phyloP scores from a whole-genome alignment of 805 yeast genomes.

The Candida railenensis region DNA sequence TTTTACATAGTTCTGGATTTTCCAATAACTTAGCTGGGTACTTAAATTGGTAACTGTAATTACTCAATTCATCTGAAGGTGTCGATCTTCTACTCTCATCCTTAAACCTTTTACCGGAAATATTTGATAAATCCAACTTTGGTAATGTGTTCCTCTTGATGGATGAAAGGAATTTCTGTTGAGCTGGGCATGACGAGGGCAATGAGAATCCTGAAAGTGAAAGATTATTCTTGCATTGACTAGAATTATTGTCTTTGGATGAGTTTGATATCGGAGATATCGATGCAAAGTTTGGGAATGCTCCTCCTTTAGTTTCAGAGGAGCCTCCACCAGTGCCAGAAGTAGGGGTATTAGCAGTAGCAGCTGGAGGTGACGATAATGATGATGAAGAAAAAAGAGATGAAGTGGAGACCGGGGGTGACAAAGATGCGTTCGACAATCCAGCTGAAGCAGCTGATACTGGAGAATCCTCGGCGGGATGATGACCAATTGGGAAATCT shows the following conservation, averaged over 20 bases:
- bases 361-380: slow-evolving; percentile 6
- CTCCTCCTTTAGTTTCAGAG: slow-evolving; percentile 7
- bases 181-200: slow-evolving; percentile 39
- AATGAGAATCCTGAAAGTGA: slow-evolving; percentile 39
- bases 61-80: slow-evolving; percentile 9
- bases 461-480: background rate
- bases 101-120: slow-evolving; percentile 3
- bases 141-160: slow-evolving; percentile 33
- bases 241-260: slow-evolving; percentile 4
- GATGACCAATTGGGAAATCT: background rate
- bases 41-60: slow-evolving; percentile 22
- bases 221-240: background rate
- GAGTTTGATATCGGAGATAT: slow-evolving; percentile 2
- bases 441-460: background rate
- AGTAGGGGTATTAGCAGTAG: slow-evolving; percentile 2
- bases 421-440: background rate
- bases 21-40: slow-evolving; percentile 17
- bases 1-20: slow-evolving; percentile 7
- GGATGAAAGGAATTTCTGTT: slow-evolving; percentile 33
- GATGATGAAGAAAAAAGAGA: slow-evolving; percentile 11
- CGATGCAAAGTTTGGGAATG: slow-evolving; percentile 1
- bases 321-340: slow-evolving; percentile 2
- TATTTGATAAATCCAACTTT: slow-evolving; percentile 17
- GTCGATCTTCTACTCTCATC: background rate
- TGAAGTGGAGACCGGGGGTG: slow-evolving; percentile 9